Conservation (phyloP, 148 eudicot species). For the Rhododendron ovatum region DNA sequence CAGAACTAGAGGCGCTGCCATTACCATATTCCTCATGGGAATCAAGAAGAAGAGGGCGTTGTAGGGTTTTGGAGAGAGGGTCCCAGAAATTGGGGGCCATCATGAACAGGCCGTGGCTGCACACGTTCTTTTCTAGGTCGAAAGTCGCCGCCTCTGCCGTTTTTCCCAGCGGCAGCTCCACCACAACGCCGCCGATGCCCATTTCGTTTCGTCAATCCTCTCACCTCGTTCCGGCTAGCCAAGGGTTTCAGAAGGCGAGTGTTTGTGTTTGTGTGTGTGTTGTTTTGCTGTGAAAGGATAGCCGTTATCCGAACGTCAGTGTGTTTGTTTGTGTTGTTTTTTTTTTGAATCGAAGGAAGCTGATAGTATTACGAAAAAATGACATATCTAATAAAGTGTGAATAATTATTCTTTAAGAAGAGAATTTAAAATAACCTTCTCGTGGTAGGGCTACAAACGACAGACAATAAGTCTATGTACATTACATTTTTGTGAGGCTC, state of each 20-base stretch:
- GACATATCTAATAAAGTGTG: no score
- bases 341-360: no score
- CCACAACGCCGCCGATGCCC: slow-evolving; percentile 7
- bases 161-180: slow-evolving; percentile 27
- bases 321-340: no score
- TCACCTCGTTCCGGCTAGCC: not conserved
- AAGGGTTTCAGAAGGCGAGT: not conserved
- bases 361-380: no score
- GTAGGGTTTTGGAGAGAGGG: slow-evolving; percentile 43
- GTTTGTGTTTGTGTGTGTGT: not conserved
- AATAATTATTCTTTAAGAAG: no score
- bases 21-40: not conserved
- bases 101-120: slow-evolving; percentile 69
- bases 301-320: no score
- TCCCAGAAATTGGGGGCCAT: slow-evolving; percentile 64
- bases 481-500: no score
- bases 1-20: slow-evolving; percentile 13
- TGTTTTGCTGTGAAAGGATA: not conserved
- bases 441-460: no score
- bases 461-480: no score
- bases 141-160: slow-evolving; percentile 31
- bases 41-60: slow-evolving; percentile 58
- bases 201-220: not conserved
- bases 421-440: no score
- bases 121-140: slow-evolving; percentile 45